These are phyloP conservation scores for Flaveria brownii DNA, from an alignment of 129 eudicot species.

Conservation along the genomic window DNA sequence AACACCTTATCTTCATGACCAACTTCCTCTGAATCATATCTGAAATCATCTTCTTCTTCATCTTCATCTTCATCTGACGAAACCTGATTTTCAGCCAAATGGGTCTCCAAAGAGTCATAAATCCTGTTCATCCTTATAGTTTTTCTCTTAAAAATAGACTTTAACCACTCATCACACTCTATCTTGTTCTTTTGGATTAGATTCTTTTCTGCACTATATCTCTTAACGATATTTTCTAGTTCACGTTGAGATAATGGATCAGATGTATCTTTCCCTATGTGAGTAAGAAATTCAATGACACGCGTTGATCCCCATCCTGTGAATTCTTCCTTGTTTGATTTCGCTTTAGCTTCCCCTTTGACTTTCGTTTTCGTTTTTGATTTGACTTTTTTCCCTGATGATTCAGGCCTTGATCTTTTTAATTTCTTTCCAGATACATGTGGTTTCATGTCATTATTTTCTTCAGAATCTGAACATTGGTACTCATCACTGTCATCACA, in stretches of 20 bases:
- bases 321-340: slow-evolving; percentile 48
- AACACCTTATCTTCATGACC: slow-evolving; percentile 19
- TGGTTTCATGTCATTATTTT: slow-evolving; percentile 24
- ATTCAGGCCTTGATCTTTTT: slow-evolving; percentile 36
- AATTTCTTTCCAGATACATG: slow-evolving; percentile 27
- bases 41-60: slow-evolving; percentile 50
- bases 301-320: slow-evolving; percentile 77
- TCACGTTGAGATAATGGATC: slow-evolving; percentile 54
- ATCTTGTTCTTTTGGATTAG: slow-evolving; percentile 60
- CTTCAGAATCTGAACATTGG: slow-evolving; percentile 35
- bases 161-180: slow-evolving; percentile 59
- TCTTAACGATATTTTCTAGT: slow-evolving; percentile 47
- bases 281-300: slow-evolving; percentile 56
- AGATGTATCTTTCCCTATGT: slow-evolving; percentile 49
- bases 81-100: slow-evolving; percentile 66
- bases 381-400: slow-evolving; percentile 25
- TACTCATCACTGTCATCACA: slow-evolving; percentile 39
- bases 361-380: background rate
- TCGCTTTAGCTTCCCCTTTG: slow-evolving; percentile 18
- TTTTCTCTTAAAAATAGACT: slow-evolving; percentile 52
- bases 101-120: slow-evolving; percentile 55
- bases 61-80: slow-evolving; percentile 28
- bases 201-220: slow-evolving; percentile 55
- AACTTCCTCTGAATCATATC: slow-evolving; percentile 40
- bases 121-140: slow-evolving; percentile 46